These are phyloP conservation scores for Tinospora cordifolia DNA, from an alignment of 164 flowering plant genomes.

Conservation along the genomic window DNA sequence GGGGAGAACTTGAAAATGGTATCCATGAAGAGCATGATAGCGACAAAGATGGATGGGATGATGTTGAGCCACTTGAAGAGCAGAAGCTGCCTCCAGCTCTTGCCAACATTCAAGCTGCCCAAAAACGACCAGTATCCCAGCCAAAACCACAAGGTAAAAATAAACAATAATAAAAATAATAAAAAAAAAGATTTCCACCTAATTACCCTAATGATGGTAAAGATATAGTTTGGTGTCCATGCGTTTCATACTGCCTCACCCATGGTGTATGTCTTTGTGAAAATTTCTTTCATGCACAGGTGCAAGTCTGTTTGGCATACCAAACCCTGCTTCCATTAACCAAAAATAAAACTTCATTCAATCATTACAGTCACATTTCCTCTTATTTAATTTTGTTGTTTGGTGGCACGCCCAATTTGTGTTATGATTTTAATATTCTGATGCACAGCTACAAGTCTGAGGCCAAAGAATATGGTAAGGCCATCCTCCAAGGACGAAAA, in stretches of 20 bases:
- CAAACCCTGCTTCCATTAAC: no score
- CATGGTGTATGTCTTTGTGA: no score
- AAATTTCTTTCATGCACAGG: no score
- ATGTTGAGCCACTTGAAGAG: constrained; percentile 77
- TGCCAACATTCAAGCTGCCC: constrained; percentile 89
- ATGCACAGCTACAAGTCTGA: constrained; percentile 34
- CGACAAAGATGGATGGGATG: constrained; percentile 97
- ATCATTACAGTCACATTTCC: not conserved
- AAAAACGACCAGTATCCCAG: constrained; percentile 75
- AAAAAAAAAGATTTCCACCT: not conserved
- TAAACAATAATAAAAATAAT: no score
- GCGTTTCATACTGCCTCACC: not conserved
- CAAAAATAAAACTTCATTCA: no score
- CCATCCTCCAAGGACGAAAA: constrained; percentile 44
- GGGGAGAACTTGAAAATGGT: constrained; percentile 96
- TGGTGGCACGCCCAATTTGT: not conserved
- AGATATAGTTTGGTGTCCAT: not conserved
- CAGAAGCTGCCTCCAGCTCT: constrained; percentile 71
- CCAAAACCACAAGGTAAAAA: constrained; percentile 75
- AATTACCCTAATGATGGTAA: not conserved
- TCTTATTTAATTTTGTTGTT: not conserved
- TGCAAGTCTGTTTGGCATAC: no score
- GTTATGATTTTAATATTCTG: constrained; percentile 1
- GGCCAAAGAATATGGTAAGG: constrained; percentile 39
- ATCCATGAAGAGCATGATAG: constrained; percentile 45